Conservation (phyloP, 176 grass and related monocot genomes). For the Coix lacrymajobi region DNA sequence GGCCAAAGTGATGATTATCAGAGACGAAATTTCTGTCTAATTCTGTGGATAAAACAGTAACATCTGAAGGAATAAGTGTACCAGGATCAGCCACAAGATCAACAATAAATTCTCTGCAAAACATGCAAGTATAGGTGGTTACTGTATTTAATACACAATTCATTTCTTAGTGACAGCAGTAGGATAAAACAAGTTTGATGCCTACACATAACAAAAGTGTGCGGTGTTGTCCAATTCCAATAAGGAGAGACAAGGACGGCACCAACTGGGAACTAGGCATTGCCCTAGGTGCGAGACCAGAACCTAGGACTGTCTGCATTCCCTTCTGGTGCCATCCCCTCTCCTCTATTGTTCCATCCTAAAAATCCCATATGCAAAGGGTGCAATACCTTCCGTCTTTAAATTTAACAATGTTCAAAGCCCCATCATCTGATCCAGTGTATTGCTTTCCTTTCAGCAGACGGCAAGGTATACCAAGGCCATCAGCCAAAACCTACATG, state of each 20-base stretch:
- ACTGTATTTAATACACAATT: slow-evolving; percentile 5
- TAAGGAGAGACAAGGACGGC: background rate
- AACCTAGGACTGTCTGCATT: background rate
- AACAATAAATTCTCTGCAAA: slow-evolving; percentile 95
- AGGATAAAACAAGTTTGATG: slow-evolving; percentile 12
- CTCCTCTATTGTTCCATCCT: background rate
- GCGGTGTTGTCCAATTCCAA: background rate
- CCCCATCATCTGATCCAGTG: slow-evolving; percentile 94
- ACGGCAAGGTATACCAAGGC: slow-evolving; percentile 66
- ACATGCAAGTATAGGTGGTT: slow-evolving; percentile 15
- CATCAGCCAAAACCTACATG: slow-evolving; percentile 94
- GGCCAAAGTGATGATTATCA: slow-evolving; percentile 37
- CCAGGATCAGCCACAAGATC: slow-evolving; percentile 92
- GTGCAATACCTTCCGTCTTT: slow-evolving; percentile 76
- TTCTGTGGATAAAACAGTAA: slow-evolving; percentile 49
- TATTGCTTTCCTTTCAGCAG: slow-evolving; percentile 91
- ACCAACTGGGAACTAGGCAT: background rate
- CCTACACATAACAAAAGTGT: background rate
- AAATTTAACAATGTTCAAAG: slow-evolving; percentile 85
- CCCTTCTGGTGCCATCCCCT: background rate
- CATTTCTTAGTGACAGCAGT: background rate
- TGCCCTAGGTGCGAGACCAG: background rate
- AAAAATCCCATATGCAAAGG: slow-evolving; percentile 22
- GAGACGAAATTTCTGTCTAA: slow-evolving; percentile 44
- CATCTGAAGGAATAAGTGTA: slow-evolving; percentile 88